Base-by-base conservation (phyloP, 768 basidiomycete genomes). In the Trametes sanguinea region DNA sequence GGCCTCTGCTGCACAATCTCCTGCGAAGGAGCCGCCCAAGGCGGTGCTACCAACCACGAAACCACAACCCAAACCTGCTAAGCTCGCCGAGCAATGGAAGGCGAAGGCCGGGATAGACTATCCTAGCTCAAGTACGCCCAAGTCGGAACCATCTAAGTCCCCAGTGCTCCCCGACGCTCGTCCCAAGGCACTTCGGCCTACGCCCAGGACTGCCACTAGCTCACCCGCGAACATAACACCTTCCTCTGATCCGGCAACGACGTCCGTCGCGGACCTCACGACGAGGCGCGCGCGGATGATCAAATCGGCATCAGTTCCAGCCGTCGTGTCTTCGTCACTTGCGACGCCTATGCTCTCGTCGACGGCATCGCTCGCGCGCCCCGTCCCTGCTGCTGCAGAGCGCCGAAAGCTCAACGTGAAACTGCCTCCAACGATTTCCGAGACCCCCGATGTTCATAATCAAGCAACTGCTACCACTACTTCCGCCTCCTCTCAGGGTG, bases 321-420 rank as follows among this genome's bases (percentile, higher is more conserved):
- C 88, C 0, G 71, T 85, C 22, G 65, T 92, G 5, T 89, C 88
- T 0, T 87, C 88, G 0, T 91, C 89, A 0, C 83, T 86, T 63
- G 91, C 90, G 11, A 81, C 79, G 3, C 91, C 91, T 0, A 86
- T 82, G 68, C 74, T 92, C 2, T 90, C 89, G 3, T 85, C 87
- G 0, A 91, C 89, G 1, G 91, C 89, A 4, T 91, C 90, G 3
- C 81, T 92, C 22, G 89, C 86, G 6, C 80, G 85, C 8, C 81
- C 82, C 48, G 57, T 74, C 1, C 39, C 57, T 17, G 39, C 71
- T 29, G 61, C 67, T 35, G 65, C 64, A 6, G 66, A 71, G 44
- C 62, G 68, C 39, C n/a, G 63, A 22, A 59, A 68, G 60, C 32
- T 65, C 10, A 60, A 74, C n/a, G 53, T 64, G 37, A 78, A 74